phyloP scores from a whole-genome alignment of 371 early-diverging fungal genomes.

The Mortierella polycephala region DNA sequence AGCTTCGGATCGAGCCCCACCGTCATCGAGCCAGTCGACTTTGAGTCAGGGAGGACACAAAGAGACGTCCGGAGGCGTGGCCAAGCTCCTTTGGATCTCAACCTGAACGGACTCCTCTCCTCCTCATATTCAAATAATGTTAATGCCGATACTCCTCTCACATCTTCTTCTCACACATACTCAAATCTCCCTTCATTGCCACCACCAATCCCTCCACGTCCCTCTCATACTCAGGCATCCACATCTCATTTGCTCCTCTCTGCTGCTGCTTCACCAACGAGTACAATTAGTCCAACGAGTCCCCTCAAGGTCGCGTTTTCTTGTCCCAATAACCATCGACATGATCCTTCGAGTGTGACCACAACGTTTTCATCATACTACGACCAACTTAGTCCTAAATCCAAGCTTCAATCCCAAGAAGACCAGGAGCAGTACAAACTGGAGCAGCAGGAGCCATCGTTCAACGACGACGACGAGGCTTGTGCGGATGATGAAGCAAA shows the following conservation, averaged over 20 bases:
- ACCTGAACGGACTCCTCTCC: constrained; percentile 2
- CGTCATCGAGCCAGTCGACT: not conserved
- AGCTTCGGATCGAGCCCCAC: constrained; percentile 9
- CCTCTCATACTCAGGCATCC: not conserved
- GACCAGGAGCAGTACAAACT: constrained; percentile 1
- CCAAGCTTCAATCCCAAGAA: constrained; percentile 3
- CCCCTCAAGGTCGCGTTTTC: constrained; percentile 21
- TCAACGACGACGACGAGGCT: not conserved
- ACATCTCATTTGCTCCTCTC: constrained; percentile 2
- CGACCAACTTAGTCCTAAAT: constrained; percentile 17
- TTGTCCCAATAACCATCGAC: constrained; percentile 16
- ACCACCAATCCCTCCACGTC: not conserved
- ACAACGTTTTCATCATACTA: constrained; percentile 20
- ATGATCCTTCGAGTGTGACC: constrained; percentile 5
- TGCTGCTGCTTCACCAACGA: constrained; percentile 4
- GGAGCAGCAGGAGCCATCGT: constrained; percentile 3
- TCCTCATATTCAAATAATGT: not conserved
- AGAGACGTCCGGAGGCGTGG: not conserved
- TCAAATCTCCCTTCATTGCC: not conserved
- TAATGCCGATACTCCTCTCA: constrained; percentile 10
- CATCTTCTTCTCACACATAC: constrained; percentile 13
- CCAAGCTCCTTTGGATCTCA: constrained; percentile 1
- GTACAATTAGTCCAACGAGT: constrained; percentile 21
- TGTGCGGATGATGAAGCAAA: not conserved
- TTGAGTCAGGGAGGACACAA: not conserved